Percentiles rank a stretch among this genome's conserved stretches.
Evolutionary conservation across 169 alveolate species (phyloP).

Genomic region (Cardiosporidium cionae): DNA sequence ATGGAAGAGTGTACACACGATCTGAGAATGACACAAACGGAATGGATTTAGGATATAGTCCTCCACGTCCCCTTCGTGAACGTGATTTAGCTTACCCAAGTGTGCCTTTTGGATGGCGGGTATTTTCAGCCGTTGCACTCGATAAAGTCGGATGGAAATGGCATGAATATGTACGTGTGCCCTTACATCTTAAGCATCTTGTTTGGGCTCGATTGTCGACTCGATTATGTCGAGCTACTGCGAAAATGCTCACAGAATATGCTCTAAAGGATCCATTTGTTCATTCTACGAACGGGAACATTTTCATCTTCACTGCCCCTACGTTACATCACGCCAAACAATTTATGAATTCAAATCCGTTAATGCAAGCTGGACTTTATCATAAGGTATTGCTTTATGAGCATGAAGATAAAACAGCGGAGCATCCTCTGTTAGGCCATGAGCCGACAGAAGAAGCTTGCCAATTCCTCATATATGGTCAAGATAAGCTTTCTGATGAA

Average conservation of each 20-base stretch:
- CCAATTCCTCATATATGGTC: no score
- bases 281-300: constrained; percentile 24
- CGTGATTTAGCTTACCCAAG: constrained; percentile 39
- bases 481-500: no score
- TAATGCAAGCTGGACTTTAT: constrained; percentile 35
- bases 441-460: no score
- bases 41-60: constrained; percentile 13
- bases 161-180: constrained; percentile 29
- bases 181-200: constrained; percentile 22
- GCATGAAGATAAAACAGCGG: constrained; percentile 16
- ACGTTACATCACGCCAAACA: constrained; percentile 40
- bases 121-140: constrained; percentile 31
- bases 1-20: no score
- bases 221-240: constrained; percentile 30
- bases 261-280: constrained; percentile 13
- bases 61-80: constrained; percentile 41
- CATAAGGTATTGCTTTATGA: constrained; percentile 30
- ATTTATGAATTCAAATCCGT: constrained; percentile 36
- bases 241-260: constrained; percentile 25
- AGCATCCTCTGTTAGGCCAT: constrained; percentile 38
- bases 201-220: constrained; percentile 46
- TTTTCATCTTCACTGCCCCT: constrained; percentile 35
- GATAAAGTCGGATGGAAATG: no score
- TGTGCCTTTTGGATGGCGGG: constrained; percentile 42
- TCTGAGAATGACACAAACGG: no score